Evolutionary conservation across 2,329 filamentous ascomycete species (phyloP), one percentile per base, ranked within the genome.

Genomic region (Botrytis deweyae): DNA sequence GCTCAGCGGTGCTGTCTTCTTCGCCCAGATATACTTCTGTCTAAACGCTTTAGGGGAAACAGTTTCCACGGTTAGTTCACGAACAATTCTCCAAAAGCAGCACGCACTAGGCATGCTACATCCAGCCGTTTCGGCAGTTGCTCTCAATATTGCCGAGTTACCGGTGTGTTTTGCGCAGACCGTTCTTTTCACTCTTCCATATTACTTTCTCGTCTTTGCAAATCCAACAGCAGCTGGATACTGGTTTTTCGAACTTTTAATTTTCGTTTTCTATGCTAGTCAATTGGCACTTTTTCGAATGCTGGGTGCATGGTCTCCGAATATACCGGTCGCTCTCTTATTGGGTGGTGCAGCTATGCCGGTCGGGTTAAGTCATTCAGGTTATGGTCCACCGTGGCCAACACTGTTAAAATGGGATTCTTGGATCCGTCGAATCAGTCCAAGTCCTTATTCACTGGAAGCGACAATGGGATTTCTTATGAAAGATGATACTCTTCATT

Each of bases 281-380:
- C 38, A 65, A 18, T 40, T 44, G 3, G 62, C 62, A 18, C 40
- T 65, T 65, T 65, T 65, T 18, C 38, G 62, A 65, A 65, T 65
- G 62, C 22, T 65, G 29, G 62, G 62, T 20, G 38, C 62, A 46
- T 65, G 62, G 62, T 40, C 38, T 5, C 38, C 62, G 1, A 38
- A 52, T 38, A 5, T 67, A 36, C 44, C 42, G 12, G 44, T 67
- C 22, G 42, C 29, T 33, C 64, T 67, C 46, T 7, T 67, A 14
- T 36, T 67, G 18, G 64, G 29, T 49, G 64, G 42, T 38, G 42
- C 66, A 33, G 18, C 46, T 4, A 58, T 58, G 22, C 66, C 36
- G 29, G 25, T 58, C 38, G 25, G 25, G 1, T 33, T 33, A 33
- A 58, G 16, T 40, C 66, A 29, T 40, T 29, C 49, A 22, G 66